These are phyloP conservation scores for Helicostylum pulchrum DNA, from an alignment of 192 early-diverging fungal genomes.

Conservation along the genomic window DNA sequence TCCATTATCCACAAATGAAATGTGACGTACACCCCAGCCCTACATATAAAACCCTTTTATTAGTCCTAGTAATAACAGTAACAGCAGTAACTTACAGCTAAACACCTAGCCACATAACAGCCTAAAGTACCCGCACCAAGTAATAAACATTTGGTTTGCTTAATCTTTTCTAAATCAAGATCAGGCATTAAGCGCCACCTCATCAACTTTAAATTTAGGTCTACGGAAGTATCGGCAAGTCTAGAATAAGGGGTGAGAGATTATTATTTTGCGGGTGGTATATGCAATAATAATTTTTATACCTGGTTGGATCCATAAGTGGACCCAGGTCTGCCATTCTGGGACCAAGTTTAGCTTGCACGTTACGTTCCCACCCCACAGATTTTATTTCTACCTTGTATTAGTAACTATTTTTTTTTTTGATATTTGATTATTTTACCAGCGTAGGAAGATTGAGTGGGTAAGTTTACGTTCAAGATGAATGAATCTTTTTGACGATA, in stretches of 20 bases:
- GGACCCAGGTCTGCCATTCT: conserved; percentile 80
- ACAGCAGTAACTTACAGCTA: conserved; percentile 57
- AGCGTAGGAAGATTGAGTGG: conserved; percentile 28
- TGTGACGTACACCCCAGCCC: conserved; percentile 93
- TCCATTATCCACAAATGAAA: conserved; percentile 93
- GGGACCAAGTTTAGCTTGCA: conserved; percentile 72
- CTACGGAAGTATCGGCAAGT: conserved; percentile 86
- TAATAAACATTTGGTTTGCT: conserved; percentile 74
- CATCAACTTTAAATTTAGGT: conserved; percentile 96
- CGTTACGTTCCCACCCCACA: conserved; percentile 93
- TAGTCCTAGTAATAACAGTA: too few relatives aligned
- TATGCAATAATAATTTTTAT: too few relatives aligned
- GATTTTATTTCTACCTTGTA: conserved; percentile 42
- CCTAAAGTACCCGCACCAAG: conserved; percentile 95
- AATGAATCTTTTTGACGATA: conserved; percentile 45
- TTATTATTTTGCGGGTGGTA: too few relatives aligned
- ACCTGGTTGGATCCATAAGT: conserved; percentile 72
- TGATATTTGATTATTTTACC: background rate
- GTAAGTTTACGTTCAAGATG: conserved; percentile 45
- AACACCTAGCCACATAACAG: conserved; percentile 81
- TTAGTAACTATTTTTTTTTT: background rate
- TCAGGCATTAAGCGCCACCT: conserved; percentile 89
- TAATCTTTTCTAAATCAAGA: conserved; percentile 78
- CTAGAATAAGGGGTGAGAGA: too few relatives aligned
- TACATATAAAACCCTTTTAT: too few relatives aligned